Conservation (phyloP, 371 early-diverging fungal genomes). For the Coemansia sp. region DNA sequence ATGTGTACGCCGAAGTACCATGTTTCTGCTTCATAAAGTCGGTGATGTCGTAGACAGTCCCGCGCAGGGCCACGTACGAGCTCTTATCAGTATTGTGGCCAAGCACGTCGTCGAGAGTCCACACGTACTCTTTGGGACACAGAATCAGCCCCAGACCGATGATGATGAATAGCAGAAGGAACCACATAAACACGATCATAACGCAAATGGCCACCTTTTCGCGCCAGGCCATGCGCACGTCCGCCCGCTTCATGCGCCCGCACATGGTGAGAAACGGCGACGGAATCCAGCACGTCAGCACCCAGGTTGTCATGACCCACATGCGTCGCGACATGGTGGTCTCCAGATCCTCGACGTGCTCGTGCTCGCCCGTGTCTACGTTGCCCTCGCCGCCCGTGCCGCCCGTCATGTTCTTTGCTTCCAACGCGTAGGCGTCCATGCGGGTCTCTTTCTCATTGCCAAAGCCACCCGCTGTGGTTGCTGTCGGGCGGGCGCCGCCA, state of each 20-base stretch:
- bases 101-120: constrained; percentile 58
- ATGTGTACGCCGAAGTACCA: constrained; percentile 50
- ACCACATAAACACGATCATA: constrained; percentile 78
- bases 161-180: constrained; percentile 81
- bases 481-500: constrained; percentile 4
- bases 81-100: constrained; percentile 42
- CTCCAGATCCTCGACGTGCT: constrained; percentile 53
- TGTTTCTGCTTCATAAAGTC: constrained; percentile 50
- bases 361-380: constrained; percentile 27
- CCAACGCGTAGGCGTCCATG: constrained; percentile 19
- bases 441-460: constrained; percentile 9
- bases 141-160: constrained; percentile 80
- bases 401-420: constrained; percentile 7
- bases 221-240: constrained; percentile 93
- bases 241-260: constrained; percentile 78
- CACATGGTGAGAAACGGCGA: constrained; percentile 59
- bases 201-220: constrained; percentile 92
- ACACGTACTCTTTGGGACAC: constrained; percentile 81
- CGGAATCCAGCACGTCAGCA: constrained; percentile 76
- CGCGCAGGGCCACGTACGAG: constrained; percentile 66
- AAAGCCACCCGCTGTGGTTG: background rate
- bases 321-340: constrained; percentile 60
- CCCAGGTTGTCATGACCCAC: constrained; percentile 69
- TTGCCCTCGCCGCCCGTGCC: constrained; percentile 41
- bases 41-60: constrained; percentile 70